phyloP scores from a whole-genome alignment of 2,329 filamentous ascomycete genomes.

The Colletotrichum sp. region DNA sequence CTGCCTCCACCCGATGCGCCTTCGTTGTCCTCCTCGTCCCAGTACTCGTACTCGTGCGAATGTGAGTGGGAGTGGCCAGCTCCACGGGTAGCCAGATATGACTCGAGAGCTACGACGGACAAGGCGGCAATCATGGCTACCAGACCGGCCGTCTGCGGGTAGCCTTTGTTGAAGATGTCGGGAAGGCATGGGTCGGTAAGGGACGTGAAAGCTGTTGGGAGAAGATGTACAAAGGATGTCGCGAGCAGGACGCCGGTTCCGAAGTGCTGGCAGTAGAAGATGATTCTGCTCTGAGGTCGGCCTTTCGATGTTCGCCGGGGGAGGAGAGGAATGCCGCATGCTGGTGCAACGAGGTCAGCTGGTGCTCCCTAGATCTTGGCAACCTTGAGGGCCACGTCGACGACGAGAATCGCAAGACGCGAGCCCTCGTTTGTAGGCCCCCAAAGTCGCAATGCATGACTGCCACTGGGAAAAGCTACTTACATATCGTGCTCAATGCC shows the following conservation, averaged over 20 bases:
- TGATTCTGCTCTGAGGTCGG: constrained; percentile 62
- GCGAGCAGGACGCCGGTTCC: constrained; percentile 87
- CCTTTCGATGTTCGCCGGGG: constrained; percentile 64
- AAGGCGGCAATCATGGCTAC: constrained; percentile 85
- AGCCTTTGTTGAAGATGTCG: constrained; percentile 78
- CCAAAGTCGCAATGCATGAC: neutral
- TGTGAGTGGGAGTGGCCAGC: constrained; percentile 64
- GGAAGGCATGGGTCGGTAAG: constrained; percentile 76
- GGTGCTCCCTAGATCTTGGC: neutral
- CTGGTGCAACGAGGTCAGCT: constrained; percentile 35
- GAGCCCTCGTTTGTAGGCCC: neutral
- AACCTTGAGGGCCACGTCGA: neutral
- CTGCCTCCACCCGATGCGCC: constrained; percentile 24
- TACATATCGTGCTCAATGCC: constrained; percentile 62
- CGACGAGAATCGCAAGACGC: neutral
- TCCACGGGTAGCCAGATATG: constrained; percentile 79
- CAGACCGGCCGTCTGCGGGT: constrained; percentile 79
- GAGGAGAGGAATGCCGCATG: constrained; percentile 71
- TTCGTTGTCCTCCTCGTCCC: constrained; percentile 50
- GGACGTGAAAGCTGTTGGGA: constrained; percentile 71
- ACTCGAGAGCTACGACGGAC: constrained; percentile 84
- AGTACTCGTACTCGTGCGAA: constrained; percentile 49
- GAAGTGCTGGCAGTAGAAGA: constrained; percentile 75
- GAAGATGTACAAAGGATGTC: constrained; percentile 81
- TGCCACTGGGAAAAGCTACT: constrained; percentile 15